Evolutionary conservation across 2,329 filamentous ascomycete species (phyloP), one percentile per base, ranked within the genome.

Genomic region (Magnaporthiopsis rhizophila): DNA sequence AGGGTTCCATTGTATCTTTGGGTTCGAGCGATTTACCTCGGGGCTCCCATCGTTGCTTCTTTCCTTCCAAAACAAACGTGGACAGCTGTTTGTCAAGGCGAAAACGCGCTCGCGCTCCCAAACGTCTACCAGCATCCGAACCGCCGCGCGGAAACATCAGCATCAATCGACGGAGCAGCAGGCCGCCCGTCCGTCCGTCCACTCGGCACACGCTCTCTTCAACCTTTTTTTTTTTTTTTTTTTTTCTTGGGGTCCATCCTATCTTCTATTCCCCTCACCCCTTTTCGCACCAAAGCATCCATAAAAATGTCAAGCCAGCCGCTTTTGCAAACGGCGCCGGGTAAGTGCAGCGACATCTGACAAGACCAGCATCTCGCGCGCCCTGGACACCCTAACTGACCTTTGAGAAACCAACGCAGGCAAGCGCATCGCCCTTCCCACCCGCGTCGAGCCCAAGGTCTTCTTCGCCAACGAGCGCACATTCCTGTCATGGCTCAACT

Each of bases 381-480:
- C 67, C 63, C 58, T 21, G 45, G 45, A 24, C 8, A 53, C 24
- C 45, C 45, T 6, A 53, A 53, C n/a, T 53, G n/a, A 53, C 45
- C 2, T 53, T 53, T 53, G 45, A 24, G 21, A 24, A 53, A n/a
- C n/a, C 32, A 57, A 62, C 57, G 13, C 53, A 97, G 94, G 94
- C 85, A 99, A 99, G 82, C 92, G 94, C 75, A 98, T 99, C 76
- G 94, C 95, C 72, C 91, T 99, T 69, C 95, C 95, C 65, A 97
- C 94, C 66, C 92, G 95, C 70, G 94, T 99, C 78, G 95, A 99
- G 79, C 95, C 95, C 72, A 99, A 99, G 80, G 95, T 99, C 82
- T 99, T 98, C 87, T 99, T 99, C 83, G 95, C 95, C 80, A 99
- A 99, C 83, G 95, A 99, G 81, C 92, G 95, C 68, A 99, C 95